These are phyloP conservation scores for Pseudocercospora fijiensis DNA, from an alignment of 2,329 filamentous ascomycete genomes.

Conservation along the genomic window DNA sequence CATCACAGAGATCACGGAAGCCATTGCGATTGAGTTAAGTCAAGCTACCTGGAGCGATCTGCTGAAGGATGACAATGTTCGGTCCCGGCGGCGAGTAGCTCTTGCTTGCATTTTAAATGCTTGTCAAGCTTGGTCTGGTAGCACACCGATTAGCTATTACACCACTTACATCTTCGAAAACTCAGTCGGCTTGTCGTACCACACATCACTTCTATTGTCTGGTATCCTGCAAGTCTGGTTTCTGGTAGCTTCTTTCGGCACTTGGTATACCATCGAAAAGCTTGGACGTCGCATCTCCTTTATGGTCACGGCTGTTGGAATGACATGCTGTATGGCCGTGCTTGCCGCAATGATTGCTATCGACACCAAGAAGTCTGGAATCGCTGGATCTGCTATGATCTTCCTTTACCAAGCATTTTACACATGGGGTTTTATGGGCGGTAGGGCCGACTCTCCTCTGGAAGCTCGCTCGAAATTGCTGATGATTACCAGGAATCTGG, in stretches of 20 bases:
- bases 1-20: slow-evolving; percentile 7
- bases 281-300: neutral
- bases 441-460: neutral
- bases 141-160: neutral
- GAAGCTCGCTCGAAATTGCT: neutral
- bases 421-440: slow-evolving; percentile 1
- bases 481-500: neutral
- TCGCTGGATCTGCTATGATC: neutral
- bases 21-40: slow-evolving; percentile 5
- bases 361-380: neutral
- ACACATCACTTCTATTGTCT: neutral
- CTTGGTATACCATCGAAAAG: neutral
- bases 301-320: neutral
- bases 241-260: neutral
- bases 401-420: neutral
- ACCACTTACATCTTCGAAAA: neutral
- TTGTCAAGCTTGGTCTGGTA: slow-evolving; percentile 1
- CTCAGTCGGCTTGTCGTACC: neutral
- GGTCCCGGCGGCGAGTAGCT: slow-evolving; percentile 5
- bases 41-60: slow-evolving; percentile 9
- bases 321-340: neutral
- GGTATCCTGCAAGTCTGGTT: neutral
- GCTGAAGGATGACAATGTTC: slow-evolving; percentile 1
- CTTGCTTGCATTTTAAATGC: slow-evolving; percentile 9
- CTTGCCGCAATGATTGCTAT: neutral